Evolutionary conservation across 768 basidiomycete genomes (phyloP), one percentile per base, ranked within the genome.

Genomic region (Lactarius pseudohatsudake): DNA sequence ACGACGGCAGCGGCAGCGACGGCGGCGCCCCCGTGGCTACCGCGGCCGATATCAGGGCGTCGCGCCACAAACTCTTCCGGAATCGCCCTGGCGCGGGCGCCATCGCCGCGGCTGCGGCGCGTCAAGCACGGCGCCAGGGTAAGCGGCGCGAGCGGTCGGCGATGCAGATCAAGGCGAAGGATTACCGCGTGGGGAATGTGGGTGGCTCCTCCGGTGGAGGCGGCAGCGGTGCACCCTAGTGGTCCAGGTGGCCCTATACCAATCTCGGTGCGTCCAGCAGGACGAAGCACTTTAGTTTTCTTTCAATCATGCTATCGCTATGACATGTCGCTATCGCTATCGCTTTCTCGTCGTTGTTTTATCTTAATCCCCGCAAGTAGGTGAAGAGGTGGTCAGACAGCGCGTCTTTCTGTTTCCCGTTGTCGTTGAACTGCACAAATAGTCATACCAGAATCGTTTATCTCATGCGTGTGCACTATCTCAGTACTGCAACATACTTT

Each of bases 151-250:
- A 30, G 57, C 13, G 56, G 20, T 1, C 65, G 16, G 26, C 60
- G 13, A 4, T 5, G 22, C 11, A 28, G 4, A 59, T 66, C 32
- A 62, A 28, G 50, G 61, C 61, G 13, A 66, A 62, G 40, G 65
- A 66, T 34, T 66, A 66, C 11, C 57, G 65, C 0, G 32, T 53
- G 2, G 22, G 47, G 34, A 40, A 57, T 40, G 1, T 2, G 0
- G 41, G 4, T n/a, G 18, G 40, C 36, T 7, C 36, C 36, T 38
- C 36, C 4, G 3, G 47, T 47, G 47, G 8, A 6, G 11, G 43
- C n/a, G n/a, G 36, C 11, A 38, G 36, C 11, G 36, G 36, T 38
- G 36, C 11, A 38, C 16, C 41, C 41, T 22, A 11, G 45, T n/a
- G 45, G 45, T 0, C 18, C 41, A 41, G 41, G 41, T 41, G 41